phyloP scores from a whole-genome alignment of 2,329 filamentous ascomycete species.

The Podosphaera fusca region DNA sequence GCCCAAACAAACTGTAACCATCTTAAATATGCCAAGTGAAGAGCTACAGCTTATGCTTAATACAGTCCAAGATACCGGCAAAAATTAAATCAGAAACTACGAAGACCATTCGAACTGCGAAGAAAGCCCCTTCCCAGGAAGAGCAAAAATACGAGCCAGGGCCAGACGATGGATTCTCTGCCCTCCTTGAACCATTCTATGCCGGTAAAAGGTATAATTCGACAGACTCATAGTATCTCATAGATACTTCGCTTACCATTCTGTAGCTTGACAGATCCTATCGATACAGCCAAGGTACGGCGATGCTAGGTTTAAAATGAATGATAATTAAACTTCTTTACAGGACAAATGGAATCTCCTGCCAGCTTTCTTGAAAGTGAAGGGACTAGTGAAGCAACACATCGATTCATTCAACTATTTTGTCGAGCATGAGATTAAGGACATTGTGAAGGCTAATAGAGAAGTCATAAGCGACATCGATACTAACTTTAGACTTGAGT shows the following conservation, averaged over 20 bases:
- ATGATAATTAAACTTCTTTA: conserved; percentile 19
- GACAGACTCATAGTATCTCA: background rate
- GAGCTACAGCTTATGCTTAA: no score
- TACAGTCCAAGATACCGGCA: background rate
- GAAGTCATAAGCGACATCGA: conserved; percentile 82
- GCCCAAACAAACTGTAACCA: background rate
- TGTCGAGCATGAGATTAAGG: conserved; percentile 85
- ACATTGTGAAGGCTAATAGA: conserved; percentile 81
- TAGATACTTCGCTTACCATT: background rate
- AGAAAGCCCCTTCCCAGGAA: conserved; percentile 3
- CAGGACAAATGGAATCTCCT: conserved; percentile 93
- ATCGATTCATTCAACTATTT: conserved; percentile 95
- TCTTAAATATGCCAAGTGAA: background rate
- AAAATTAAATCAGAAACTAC: conserved; percentile 4
- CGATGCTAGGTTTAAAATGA: background rate
- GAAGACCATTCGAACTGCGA: conserved; percentile 10
- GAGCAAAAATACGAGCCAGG: conserved; percentile 5
- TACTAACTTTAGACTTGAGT: conserved; percentile 74
- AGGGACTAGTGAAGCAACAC: conserved; percentile 76
- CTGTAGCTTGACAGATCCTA: conserved; percentile 31
- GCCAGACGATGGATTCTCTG: conserved; percentile 27
- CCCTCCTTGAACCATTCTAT: conserved; percentile 46
- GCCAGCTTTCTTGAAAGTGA: conserved; percentile 94
- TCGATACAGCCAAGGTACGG: conserved; percentile 32
- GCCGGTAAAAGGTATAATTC: conserved; percentile 33